Percentiles rank a stretch among this genome's conserved stretches.
These are phyloP conservation scores for Hymenoscyphus repandus DNA, from an alignment of 2,329 filamentous ascomycete species.

Conservation along the genomic window DNA sequence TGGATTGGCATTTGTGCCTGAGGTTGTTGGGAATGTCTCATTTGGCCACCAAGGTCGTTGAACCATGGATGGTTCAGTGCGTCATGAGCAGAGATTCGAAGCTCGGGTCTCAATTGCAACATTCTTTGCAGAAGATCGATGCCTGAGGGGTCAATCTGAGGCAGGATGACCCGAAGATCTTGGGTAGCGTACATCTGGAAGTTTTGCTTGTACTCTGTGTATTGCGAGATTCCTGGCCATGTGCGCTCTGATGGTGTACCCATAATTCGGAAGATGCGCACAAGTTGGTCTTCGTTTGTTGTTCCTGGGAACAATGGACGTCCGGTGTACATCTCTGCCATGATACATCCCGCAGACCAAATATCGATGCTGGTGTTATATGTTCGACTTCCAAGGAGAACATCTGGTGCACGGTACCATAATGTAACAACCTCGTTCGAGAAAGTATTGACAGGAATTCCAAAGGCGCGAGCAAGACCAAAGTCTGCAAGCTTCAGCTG, in stretches of 20 bases:
- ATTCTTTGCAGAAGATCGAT: slow-evolving; percentile 85
- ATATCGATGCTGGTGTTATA: slow-evolving; percentile 99
- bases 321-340: slow-evolving; percentile 99
- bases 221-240: slow-evolving; percentile 91
- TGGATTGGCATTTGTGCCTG: slow-evolving; percentile 19
- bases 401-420: slow-evolving; percentile 96
- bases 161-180: slow-evolving; percentile 79
- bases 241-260: slow-evolving; percentile 91
- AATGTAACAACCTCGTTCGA: slow-evolving; percentile 96
- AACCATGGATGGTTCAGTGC: slow-evolving; percentile 94
- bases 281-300: slow-evolving; percentile 94
- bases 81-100: slow-evolving; percentile 81
- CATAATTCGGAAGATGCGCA: slow-evolving; percentile 98
- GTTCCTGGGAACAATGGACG: slow-evolving; percentile 94
- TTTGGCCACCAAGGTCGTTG: slow-evolving; percentile 49
- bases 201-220: slow-evolving; percentile 95
- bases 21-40: slow-evolving; percentile 22
- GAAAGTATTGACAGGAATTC: slow-evolving; percentile 96
- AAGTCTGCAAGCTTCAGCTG: slow-evolving; percentile 92
- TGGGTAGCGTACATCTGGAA: slow-evolving; percentile 95
- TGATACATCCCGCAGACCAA: slow-evolving; percentile 98
- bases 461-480: slow-evolving; percentile 87
- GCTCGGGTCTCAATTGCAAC: slow-evolving; percentile 88
- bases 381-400: slow-evolving; percentile 85
- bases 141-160: slow-evolving; percentile 81